Evolutionary conservation across 1,139 yeast genomes (phyloP).

Genomic region (Candida sp.): DNA sequence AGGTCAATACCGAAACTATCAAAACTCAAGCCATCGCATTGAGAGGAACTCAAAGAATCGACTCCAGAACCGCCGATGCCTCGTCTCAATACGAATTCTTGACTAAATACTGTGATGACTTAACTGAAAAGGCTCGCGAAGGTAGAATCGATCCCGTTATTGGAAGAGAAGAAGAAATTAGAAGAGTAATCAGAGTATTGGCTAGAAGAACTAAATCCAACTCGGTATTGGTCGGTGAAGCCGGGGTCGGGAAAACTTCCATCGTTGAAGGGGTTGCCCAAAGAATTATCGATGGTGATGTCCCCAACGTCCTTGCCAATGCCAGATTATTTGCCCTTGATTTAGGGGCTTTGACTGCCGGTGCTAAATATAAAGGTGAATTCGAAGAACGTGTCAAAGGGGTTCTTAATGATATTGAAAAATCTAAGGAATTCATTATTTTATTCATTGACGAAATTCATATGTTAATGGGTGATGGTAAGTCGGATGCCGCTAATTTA

Average conservation of each 20-base stretch:
- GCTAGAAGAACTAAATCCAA: conserved; percentile 97
- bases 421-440: conserved; percentile 80
- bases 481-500: conserved; percentile 90
- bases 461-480: conserved; percentile 99
- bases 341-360: conserved; percentile 95
- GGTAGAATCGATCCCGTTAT: conserved; percentile 98
- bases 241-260: conserved; percentile 99
- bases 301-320: conserved; percentile 80
- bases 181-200: conserved; percentile 89
- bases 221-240: conserved; percentile 96
- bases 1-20: conserved; percentile 65
- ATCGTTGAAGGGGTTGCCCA: conserved; percentile 99
- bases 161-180: conserved; percentile 97
- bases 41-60: conserved; percentile 91
- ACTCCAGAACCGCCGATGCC: conserved; percentile 92
- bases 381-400: conserved; percentile 98
- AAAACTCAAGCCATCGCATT: conserved; percentile 79
- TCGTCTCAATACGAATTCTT: conserved; percentile 81
- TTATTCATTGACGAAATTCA: conserved; percentile 96
- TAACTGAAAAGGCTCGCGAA: conserved; percentile 89
- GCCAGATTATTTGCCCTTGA: conserved; percentile 85
- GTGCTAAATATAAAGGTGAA: conserved; percentile 98
- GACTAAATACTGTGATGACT: conserved; percentile 84
- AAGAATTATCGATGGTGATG: conserved; percentile 93
- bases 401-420: conserved; percentile 89